phyloP scores from a whole-genome alignment of 345 rosid species.

The Bruguiera sexangula region DNA sequence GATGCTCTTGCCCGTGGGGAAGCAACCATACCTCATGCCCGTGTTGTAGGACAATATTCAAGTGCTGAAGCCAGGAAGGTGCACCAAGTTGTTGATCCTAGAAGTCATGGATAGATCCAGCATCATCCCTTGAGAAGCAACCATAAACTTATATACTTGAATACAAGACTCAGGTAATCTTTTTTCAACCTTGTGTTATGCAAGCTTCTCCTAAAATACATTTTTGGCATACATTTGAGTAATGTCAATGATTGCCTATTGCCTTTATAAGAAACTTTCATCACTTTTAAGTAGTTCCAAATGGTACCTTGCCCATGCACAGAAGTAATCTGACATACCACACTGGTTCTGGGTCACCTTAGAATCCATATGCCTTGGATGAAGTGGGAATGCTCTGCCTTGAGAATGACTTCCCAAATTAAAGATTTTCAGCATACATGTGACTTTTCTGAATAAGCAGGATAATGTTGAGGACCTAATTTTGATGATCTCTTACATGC shows the following conservation, averaged over 20 bases:
- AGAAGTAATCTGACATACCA: constrained; percentile 1
- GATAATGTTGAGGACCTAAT: background rate
- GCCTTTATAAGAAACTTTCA: background rate
- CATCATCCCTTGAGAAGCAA: background rate
- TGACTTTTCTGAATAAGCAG: background rate
- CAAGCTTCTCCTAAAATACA: background rate
- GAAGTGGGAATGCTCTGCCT: background rate
- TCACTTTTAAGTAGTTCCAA: too few relatives aligned
- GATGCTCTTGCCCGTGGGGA: constrained; percentile 77
- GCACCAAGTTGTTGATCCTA: constrained; percentile 74
- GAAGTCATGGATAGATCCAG: constrained; percentile 72
- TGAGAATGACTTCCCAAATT: background rate
- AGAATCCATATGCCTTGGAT: background rate
- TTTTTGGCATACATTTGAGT: background rate
- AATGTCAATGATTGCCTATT: background rate
- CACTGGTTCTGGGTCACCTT: background rate
- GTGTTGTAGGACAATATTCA: constrained; percentile 76
- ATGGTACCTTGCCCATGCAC: background rate
- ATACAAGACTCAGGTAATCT: constrained; percentile 9
- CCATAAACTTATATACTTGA: constrained; percentile 1
- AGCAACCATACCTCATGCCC: constrained; percentile 72
- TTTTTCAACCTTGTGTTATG: too few relatives aligned
- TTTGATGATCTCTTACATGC: background rate
- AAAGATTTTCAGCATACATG: background rate
- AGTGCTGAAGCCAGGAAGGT: constrained; percentile 68